Base-by-base conservation (phyloP, 2,329 filamentous ascomycete species). In the Trichoderma sp. region DNA sequence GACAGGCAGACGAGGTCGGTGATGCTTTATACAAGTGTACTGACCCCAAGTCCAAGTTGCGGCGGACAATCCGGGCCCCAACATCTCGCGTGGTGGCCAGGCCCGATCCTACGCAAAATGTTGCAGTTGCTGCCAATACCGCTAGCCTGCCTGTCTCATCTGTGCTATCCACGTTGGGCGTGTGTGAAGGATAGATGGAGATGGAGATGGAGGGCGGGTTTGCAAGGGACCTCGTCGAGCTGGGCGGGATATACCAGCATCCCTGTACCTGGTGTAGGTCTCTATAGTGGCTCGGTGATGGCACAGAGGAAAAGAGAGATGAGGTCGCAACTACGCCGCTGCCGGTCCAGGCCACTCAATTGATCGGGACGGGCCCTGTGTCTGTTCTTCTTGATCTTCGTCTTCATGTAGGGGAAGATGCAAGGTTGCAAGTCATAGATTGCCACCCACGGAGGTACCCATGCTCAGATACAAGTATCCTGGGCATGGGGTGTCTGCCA, bases 171-270 rank as follows among this genome's bases (percentile, higher is more conserved):
- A 61, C 47, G 30, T 43, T 48, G 41, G 34, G 26, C 43, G 34
- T 10, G 14, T 39, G 34, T 39, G 34, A 10, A 39, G 34, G 12
- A 5, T 5, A 39, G 34, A 39, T 39, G 34, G 34, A 30, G 28
- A 30, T 30, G 28, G 6, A 52, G 44, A 56, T 48, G 43, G 19
- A 30, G 54, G 21, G 21, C 34, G 28, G 41, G 56, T 24, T 24
- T 63, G 51, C 50, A 56, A 55, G 60, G 50, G 51, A 56, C 48
- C 34, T 52, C 50, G n/a, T 28, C n/a, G 39, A 56, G 45, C 48
- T 52, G 30, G 10, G 10, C 7, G 21, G 28, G n/a, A 47, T 26
- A 26, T 26, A 47, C 47, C 55, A 17, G 3, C 43, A 58, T 58
- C 55, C 28, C 41, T 58, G 55, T 26, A 6, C 21, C 19, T 39